These are phyloP conservation scores for Orbilia quercus DNA, from an alignment of 2,329 filamentous ascomycete genomes.

Conservation along the genomic window DNA sequence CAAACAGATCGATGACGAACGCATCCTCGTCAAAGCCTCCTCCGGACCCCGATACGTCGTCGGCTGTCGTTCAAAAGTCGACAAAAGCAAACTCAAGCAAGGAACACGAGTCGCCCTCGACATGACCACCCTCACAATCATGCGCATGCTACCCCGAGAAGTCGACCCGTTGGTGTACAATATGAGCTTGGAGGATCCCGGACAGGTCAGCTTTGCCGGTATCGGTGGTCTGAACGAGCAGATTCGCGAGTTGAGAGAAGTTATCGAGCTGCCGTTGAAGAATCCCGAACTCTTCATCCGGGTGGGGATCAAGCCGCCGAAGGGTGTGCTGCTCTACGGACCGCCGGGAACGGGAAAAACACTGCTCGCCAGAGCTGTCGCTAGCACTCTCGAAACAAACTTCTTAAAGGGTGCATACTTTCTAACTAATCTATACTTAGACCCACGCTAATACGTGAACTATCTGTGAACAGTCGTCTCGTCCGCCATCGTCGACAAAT, in stretches of 20 bases:
- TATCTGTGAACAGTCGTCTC: slow-evolving; percentile 81
- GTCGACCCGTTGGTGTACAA: slow-evolving; percentile 99
- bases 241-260: slow-evolving; percentile 95
- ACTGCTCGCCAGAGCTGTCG: slow-evolving; percentile 89
- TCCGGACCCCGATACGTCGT: slow-evolving; percentile 98
- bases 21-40: slow-evolving; percentile 94
- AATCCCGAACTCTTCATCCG: slow-evolving; percentile 97
- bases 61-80: slow-evolving; percentile 96
- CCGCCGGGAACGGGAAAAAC: slow-evolving; percentile 98
- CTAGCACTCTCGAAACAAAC: slow-evolving; percentile 96
- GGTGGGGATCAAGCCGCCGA: slow-evolving; percentile 98
- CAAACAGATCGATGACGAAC: slow-evolving; percentile 98
- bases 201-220: slow-evolving; percentile 95
- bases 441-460: slow-evolving; percentile 48
- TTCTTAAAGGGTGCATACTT: slow-evolving; percentile 86
- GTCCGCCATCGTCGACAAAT: slow-evolving; percentile 99
- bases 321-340: slow-evolving; percentile 94
- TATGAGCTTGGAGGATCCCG: slow-evolving; percentile 98
- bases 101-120: slow-evolving; percentile 96
- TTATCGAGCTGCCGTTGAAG: slow-evolving; percentile 97
- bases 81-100: slow-evolving; percentile 97
- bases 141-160: slow-evolving; percentile 98
- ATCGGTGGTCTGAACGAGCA: slow-evolving; percentile 98
- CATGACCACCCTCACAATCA: slow-evolving; percentile 99
- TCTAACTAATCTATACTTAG: slow-evolving; percentile 18